Evolutionary conservation across 805 yeast genomes (phyloP).

Genomic region (Sugiyamaella mastotermitis): DNA sequence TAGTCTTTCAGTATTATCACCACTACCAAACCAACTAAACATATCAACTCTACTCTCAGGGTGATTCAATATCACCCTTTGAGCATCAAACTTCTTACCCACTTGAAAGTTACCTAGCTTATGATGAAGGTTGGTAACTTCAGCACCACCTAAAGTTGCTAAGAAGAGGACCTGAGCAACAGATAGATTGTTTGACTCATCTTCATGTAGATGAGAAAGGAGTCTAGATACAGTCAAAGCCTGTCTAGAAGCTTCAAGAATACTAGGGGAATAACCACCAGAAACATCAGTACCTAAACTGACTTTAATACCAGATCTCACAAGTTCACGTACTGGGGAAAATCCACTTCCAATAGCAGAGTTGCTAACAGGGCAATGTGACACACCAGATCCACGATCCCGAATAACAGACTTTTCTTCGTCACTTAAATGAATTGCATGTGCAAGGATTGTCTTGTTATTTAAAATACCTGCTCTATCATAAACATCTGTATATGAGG

Average conservation of each 20-base stretch:
- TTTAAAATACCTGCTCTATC: constrained; percentile 54
- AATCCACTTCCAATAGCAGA: constrained; percentile 86
- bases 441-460: constrained; percentile 74
- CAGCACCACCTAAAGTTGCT: constrained; percentile 89
- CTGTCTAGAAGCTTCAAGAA: constrained; percentile 59
- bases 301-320: constrained; percentile 64
- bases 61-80: constrained; percentile 59
- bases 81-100: constrained; percentile 83
- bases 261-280: constrained; percentile 67
- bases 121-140: constrained; percentile 52
- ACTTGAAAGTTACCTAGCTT: constrained; percentile 62
- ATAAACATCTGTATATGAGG: constrained; percentile 72
- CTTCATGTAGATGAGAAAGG: constrained; percentile 49
- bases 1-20: constrained; percentile 33
- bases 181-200: constrained; percentile 45
- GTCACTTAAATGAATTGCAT: constrained; percentile 70
- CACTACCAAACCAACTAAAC: constrained; percentile 59
- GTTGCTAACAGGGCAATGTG: constrained; percentile 93
- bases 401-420: constrained; percentile 58
- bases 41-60: constrained; percentile 60
- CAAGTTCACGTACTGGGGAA: constrained; percentile 67
- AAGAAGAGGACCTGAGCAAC: constrained; percentile 69
- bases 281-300: constrained; percentile 78
- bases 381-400: constrained; percentile 56
- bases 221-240: constrained; percentile 70